Base-by-base conservation (phyloP, 106 monocot species). In the Allium sativum region DNA sequence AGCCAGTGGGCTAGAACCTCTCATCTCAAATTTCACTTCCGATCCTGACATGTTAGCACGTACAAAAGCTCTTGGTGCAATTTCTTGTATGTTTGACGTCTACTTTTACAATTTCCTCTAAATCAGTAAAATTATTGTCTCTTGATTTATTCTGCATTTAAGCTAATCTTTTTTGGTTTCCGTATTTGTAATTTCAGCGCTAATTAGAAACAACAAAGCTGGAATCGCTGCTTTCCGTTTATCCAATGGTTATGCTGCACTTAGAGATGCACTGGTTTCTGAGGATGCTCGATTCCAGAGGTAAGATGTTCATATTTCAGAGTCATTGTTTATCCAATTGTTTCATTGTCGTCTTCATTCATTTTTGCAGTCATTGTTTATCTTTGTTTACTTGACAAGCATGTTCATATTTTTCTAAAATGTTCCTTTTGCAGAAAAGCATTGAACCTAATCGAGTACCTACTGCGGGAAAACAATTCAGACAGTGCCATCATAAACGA, bases 31-130 rank as follows among this genome's bases (percentile, higher is more conserved):
- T 74, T 84, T 95, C 44, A 78, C 76, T 62, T 77, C 79, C 6
- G 95, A 95, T 77, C 73, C 95, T 44, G 90, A 90, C 59, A 41
- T 82, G 10, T 75, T 73, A 51, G 78, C 66, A 13, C 83, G 95
- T 12, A 76, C 88, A 53, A 90, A 95, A 59, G 81, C 90, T 69
- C 95, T 95, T 71, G 95, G 95, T 58, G 90, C 95, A 62, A 86
- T 90, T 63, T 90, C 89, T 9, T 95, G 93, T 89, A 69, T 72
- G 89, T 73, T 60, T 21, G 44, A 12, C 7, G 6, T 21, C 9
- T 43, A 42, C 17, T 14, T 45, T 14, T 41, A 8, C 47, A 12
- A 47, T 47, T 47, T 47, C 12, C 9, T 12, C 8, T 12, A 47
- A 8, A 12, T 21, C 40, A 0, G 40, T 3, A 61, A 52, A 12